These are phyloP conservation scores for Cordyceps farinosa DNA, from an alignment of 2,329 filamentous ascomycete genomes.

Conservation along the genomic window DNA sequence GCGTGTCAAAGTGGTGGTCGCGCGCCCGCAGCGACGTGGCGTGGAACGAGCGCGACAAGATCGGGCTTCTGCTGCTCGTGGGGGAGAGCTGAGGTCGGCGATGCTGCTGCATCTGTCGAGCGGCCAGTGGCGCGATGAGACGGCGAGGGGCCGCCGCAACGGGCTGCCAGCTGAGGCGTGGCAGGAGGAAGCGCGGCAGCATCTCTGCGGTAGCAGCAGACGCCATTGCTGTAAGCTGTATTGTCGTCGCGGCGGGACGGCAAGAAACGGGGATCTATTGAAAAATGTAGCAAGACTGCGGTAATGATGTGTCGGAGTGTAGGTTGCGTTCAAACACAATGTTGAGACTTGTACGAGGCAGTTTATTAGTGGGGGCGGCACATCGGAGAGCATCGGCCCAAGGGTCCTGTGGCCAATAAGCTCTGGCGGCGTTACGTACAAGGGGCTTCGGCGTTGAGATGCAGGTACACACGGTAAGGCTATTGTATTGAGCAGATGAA, in stretches of 20 bases:
- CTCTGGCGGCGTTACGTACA: not conserved
- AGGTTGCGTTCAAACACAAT: not conserved
- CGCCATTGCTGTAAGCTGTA: not conserved
- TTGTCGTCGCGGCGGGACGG: not conserved
- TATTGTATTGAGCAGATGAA: not conserved
- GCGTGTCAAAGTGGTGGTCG: slow-evolving; percentile 96
- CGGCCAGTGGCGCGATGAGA: slow-evolving; percentile 21
- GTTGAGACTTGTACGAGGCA: slow-evolving; percentile 9
- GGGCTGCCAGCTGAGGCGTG: slow-evolving; percentile 51
- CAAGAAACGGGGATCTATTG: not conserved
- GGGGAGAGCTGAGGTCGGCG: slow-evolving; percentile 21
- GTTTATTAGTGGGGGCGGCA: slow-evolving; percentile 13
- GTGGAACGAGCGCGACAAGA: slow-evolving; percentile 57
- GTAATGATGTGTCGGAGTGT: not conserved
- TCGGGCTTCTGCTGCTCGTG: slow-evolving; percentile 20
- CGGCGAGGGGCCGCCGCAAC: slow-evolving; percentile 25
- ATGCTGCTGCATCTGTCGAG: slow-evolving; percentile 21
- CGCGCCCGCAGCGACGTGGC: slow-evolving; percentile 55
- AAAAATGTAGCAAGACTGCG: not conserved
- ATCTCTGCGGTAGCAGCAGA: slow-evolving; percentile 33
- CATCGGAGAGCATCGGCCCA: slow-evolving; percentile 7
- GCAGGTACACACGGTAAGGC: not conserved
- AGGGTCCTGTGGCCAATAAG: not conserved
- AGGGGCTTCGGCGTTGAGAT: not conserved
- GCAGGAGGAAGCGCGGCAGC: slow-evolving; percentile 52